Evolutionary conservation across 169 alveolate genomes (phyloP), one percentile per base, ranked within the genome.

Genomic region (Perkinsus chesapeaki): DNA sequence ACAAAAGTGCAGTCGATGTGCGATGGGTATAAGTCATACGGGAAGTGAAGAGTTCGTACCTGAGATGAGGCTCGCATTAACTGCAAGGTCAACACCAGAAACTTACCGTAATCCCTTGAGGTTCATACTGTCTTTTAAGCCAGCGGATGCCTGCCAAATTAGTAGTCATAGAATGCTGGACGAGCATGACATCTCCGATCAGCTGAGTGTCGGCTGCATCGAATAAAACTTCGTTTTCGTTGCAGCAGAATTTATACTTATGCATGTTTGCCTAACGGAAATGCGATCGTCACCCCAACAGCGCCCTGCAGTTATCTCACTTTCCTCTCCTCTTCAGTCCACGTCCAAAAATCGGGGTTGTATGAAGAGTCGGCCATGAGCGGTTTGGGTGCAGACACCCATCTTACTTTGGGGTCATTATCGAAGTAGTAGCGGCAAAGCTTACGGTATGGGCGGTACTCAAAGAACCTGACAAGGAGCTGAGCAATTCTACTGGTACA

Each of bases 101-200:
- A 9, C 37, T 39, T 20, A 91, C 93, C 73, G 23, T 47, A 34
- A 91, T 91, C 36, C 93, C 93, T 39, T 91, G 23, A 5, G 93
- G 93, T n/a, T 47, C 48, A 39, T 39, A 91, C 3, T 91, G 93
- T n/a, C 93, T 39, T 39, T 91, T 91, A 36, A 91, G 39, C 93
- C 93, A 91, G 20, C 93, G 93, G 43, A 91, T 91, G 3, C 93
- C 93, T 37, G 93, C 73, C 39, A 91, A 60, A n/a, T 91, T 91
- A 39, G 93, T 91, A 73, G 60, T 48, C 93, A 91, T 91, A 0
- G 82, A 39, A 12, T 91, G 93, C 37, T 91, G 93, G 73, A 91
- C 93, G 93, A 91, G 60, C 93, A 91, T 39, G 82, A 91, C 60
- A 37, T 91, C 60, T 39, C 93, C 93, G 27, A 91, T 91, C 73